phyloP scores from a whole-genome alignment of 768 basidiomycete genomes.

The Fomitopsis pulvina region DNA sequence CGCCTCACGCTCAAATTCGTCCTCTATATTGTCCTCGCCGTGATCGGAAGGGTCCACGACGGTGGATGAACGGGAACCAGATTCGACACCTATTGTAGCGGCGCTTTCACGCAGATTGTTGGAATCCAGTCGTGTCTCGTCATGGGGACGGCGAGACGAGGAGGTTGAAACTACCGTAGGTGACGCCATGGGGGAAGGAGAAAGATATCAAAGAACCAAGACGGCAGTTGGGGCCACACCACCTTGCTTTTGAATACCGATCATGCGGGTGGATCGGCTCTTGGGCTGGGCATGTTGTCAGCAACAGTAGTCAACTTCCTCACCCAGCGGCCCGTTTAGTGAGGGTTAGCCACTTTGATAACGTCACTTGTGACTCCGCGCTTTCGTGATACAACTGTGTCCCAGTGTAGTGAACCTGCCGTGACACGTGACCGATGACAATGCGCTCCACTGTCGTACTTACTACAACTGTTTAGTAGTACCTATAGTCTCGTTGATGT shows the following conservation, averaged over 20 bases:
- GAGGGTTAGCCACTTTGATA: background rate
- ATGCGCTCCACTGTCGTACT: too few relatives aligned
- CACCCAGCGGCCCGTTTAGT: background rate
- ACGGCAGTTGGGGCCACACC: background rate
- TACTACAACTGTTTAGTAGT: too few relatives aligned
- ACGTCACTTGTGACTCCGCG: background rate
- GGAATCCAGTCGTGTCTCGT: background rate
- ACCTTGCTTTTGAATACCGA: background rate
- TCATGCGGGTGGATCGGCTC: background rate
- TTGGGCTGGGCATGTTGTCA: background rate
- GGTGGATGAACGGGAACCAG: conserved; percentile 11
- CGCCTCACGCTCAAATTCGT: conserved; percentile 18
- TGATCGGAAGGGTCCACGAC: conserved; percentile 11
- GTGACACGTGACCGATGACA: too few relatives aligned
- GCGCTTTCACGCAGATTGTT: background rate
- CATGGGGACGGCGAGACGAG: background rate
- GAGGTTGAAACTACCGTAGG: background rate
- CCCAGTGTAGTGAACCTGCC: too few relatives aligned
- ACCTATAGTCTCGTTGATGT: too few relatives aligned
- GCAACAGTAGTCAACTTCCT: background rate
- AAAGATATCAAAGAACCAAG: background rate
- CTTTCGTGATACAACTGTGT: background rate
- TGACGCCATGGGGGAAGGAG: conserved; percentile 1
- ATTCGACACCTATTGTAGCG: background rate
- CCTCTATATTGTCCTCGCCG: conserved; percentile 11